phyloP scores from a whole-genome alignment of 2,329 filamentous ascomycete genomes.

The Talaromyces atroroseus region DNA sequence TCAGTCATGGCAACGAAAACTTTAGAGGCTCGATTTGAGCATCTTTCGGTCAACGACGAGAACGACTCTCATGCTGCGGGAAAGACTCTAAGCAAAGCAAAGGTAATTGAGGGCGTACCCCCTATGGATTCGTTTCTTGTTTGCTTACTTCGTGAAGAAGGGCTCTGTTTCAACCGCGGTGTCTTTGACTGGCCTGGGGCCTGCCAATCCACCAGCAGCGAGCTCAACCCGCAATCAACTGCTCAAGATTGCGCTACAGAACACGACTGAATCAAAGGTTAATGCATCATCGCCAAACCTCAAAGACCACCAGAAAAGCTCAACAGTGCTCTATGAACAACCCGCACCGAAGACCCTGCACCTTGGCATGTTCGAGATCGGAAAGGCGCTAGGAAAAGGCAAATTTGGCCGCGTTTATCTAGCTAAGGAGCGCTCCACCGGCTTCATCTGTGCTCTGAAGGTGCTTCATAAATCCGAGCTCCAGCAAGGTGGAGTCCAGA shows the following conservation, averaged over 20 bases:
- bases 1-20: constrained; percentile 65
- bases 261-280: constrained; percentile 59
- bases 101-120: constrained; percentile 65
- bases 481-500: constrained; percentile 74
- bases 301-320: constrained; percentile 51
- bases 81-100: constrained; percentile 62
- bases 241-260: constrained; percentile 78
- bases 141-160: constrained; percentile 25
- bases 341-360: constrained; percentile 62
- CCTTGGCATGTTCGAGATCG: constrained; percentile 91
- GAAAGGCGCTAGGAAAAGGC: constrained; percentile 76
- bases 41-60: constrained; percentile 83
- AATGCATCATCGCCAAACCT: constrained; percentile 56
- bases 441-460: constrained; percentile 82
- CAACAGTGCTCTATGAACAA: constrained; percentile 52
- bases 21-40: constrained; percentile 83
- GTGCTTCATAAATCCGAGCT: constrained; percentile 80
- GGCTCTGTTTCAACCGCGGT: constrained; percentile 44
- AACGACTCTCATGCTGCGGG: constrained; percentile 56
- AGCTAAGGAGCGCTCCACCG: constrained; percentile 69
- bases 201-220: constrained; percentile 36
- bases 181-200: constrained; percentile 44
- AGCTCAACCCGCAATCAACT: constrained; percentile 68
- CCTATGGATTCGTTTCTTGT: constrained; percentile 12
- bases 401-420: constrained; percentile 86